A percentile compares a stretch with the other conserved stretches of the same genome.
Evolutionary conservation across 177 flowering plant genomes (phyloP).

Genomic region (Vitis hybrid): DNA sequence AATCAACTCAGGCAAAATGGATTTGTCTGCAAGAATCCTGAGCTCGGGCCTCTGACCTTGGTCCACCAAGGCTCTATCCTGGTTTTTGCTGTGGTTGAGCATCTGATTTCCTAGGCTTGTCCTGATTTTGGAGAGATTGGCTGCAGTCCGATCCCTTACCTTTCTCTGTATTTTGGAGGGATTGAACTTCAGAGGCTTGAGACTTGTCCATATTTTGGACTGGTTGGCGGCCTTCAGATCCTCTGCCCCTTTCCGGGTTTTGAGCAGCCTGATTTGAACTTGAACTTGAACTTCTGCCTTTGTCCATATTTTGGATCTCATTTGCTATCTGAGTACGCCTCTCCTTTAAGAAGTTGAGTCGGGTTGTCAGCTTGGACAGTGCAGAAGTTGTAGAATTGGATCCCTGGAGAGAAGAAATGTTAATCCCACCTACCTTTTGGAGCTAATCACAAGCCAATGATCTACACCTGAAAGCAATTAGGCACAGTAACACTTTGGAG

Average conservation of each 20-base stretch:
- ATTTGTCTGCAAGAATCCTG: slow-evolving; percentile 2
- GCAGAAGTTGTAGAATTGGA: slow-evolving; percentile 51
- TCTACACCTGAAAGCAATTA: too few species aligned
- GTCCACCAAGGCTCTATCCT: slow-evolving; percentile 10
- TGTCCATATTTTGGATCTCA: slow-evolving; percentile 60
- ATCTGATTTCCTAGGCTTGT: slow-evolving; percentile 18
- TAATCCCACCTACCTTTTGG: not conserved
- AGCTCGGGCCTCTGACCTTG: slow-evolving; percentile 26
- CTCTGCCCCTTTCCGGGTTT: slow-evolving; percentile 22
- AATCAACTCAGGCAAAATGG: too few species aligned
- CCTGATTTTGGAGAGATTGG: slow-evolving; percentile 15
- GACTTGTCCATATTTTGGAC: slow-evolving; percentile 17
- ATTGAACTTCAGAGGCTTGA: slow-evolving; percentile 17
- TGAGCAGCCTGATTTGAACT: slow-evolving; percentile 25
- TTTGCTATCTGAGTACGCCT: slow-evolving; percentile 58
- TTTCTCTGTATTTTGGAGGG: slow-evolving; percentile 15
- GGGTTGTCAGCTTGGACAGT: slow-evolving; percentile 61
- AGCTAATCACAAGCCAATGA: not conserved
- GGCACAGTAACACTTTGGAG: too few species aligned
- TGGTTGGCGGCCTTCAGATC: slow-evolving; percentile 17
- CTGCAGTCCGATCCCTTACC: not conserved
- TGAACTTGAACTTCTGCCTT: slow-evolving; percentile 27
- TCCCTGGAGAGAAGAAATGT: slow-evolving; percentile 40
- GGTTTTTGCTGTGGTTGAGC: slow-evolving; percentile 11
- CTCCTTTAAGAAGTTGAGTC: slow-evolving; percentile 81